phyloP scores from a whole-genome alignment of 495 filamentous ascomycete genomes.

The Hypoxylon perforatum region DNA sequence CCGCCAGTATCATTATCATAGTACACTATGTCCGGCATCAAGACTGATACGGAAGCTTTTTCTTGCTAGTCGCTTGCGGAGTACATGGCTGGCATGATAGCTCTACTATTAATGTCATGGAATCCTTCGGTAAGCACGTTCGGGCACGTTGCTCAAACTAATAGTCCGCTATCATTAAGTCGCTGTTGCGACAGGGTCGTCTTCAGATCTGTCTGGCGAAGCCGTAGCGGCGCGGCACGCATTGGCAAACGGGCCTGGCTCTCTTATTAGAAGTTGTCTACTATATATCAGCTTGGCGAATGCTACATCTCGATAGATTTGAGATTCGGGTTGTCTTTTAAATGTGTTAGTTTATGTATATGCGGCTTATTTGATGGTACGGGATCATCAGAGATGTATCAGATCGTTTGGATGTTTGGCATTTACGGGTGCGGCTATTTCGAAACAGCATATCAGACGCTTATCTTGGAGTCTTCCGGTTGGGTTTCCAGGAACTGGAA shows the following conservation, averaged over 20 bases:
- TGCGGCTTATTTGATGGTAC: slow-evolving; percentile 5
- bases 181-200: slow-evolving; percentile 2
- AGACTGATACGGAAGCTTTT: slow-evolving; percentile 18
- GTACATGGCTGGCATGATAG: slow-evolving; percentile 22
- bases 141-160: neutral
- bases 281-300: slow-evolving; percentile 31
- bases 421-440: slow-evolving; percentile 27
- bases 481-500: slow-evolving; percentile 8
- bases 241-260: slow-evolving; percentile 22
- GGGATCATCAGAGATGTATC: slow-evolving; percentile 15
- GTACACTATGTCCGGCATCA: neutral
- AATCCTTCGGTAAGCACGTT: neutral
- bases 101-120: neutral
- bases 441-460: slow-evolving; percentile 41
- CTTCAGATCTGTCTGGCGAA: slow-evolving; percentile 28
- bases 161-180: neutral
- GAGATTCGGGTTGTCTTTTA: slow-evolving; percentile 7
- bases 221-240: slow-evolving; percentile 24
- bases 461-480: slow-evolving; percentile 27
- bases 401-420: slow-evolving; percentile 35
- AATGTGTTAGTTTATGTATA: neutral
- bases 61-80: slow-evolving; percentile 24
- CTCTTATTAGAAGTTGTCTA: slow-evolving; percentile 21
- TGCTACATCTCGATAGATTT: neutral
- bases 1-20: slow-evolving; percentile 25